These are phyloP conservation scores for Cornus kousa DNA, from an alignment of 148 eudicot species.

Conservation along the genomic window DNA sequence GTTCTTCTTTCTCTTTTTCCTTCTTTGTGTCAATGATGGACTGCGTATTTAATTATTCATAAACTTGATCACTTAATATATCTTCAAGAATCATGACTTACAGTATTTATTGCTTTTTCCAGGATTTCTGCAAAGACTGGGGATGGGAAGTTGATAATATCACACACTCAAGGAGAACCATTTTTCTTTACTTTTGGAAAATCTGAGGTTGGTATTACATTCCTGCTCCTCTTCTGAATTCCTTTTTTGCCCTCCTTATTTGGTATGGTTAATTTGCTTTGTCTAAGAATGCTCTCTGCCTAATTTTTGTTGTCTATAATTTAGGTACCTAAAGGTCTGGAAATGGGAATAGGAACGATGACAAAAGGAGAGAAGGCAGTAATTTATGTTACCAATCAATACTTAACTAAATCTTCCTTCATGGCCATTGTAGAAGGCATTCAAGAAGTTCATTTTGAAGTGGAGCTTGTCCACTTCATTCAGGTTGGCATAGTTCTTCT, in stretches of 20 bases:
- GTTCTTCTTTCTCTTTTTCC: slow-evolving; percentile 4
- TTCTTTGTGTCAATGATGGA: background rate
- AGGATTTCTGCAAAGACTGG: slow-evolving; percentile 84
- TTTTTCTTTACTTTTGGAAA: slow-evolving; percentile 83
- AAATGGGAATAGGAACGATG: slow-evolving; percentile 97
- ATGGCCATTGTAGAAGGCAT: slow-evolving; percentile 47
- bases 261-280: background rate
- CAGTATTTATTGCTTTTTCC: slow-evolving; percentile 19
- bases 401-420: slow-evolving; percentile 56
- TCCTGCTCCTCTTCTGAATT: slow-evolving; percentile 6
- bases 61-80: background rate
- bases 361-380: slow-evolving; percentile 82
- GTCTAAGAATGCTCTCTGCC: background rate
- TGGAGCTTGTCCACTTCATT: slow-evolving; percentile 90
- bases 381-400: slow-evolving; percentile 63
- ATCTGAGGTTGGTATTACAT: slow-evolving; percentile 56
- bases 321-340: slow-evolving; percentile 92
- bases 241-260: background rate
- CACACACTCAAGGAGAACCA: slow-evolving; percentile 70
- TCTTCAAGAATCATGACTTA: background rate
- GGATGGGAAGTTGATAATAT: slow-evolving; percentile 62
- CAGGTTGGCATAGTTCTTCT: slow-evolving; percentile 55
- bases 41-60: background rate
- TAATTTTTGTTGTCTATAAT: slow-evolving; percentile 8
- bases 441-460: slow-evolving; percentile 91